Evolutionary conservation across 2,329 filamentous ascomycete genomes (phyloP), one percentile per base, ranked within the genome.

Genomic region (Chrysoporthe austroafricana): DNA sequence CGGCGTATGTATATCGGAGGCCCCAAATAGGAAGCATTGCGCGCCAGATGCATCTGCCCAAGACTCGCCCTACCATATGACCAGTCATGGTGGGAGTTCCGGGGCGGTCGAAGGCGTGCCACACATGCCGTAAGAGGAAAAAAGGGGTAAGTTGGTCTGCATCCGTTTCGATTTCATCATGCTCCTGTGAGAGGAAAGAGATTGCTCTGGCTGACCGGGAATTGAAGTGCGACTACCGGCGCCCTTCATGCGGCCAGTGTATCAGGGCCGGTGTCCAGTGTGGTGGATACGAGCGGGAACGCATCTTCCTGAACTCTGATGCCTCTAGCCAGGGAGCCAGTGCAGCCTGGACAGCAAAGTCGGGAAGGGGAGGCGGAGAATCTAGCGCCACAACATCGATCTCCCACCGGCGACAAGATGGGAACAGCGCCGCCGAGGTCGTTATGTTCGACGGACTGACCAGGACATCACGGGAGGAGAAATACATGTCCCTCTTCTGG

Each of bases 241-340:
- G 72, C n/a, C 72, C 72, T 13, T 63, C 68, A 11, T 73, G 72
- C 21, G 62, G 66, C n/a, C 72, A 73, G 48, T 73, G 72, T 58
- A 62, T 61, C 16, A 70, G 70, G n/a, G 69, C 69, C 16, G 68
- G 70, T 59, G 26, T 72, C n/a, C 62, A 70, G 21, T 73, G 71
- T 44, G 71, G 71, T 56, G 72, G 72, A 14, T 73, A 73, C 48
- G 72, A 73, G 46, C 71, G 72, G 43, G 67, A 68, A 21, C 72
- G 70, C 58, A 73, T 73, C 50, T 73, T 73, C 63, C 67, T 72
- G 32, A 69, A 73, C 63, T 66, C 71, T 26, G 72, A 69, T 4
- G 67, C 69, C 56, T 48, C 61, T 26, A 39, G 43, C 26, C 59
- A 64, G 39, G 21, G 57, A 11, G 13, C 46, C 11, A 63, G 36